Evolutionary conservation across 331 rosid genomes (phyloP), one percentile per base, ranked within the genome.

Genomic region (Pyracantha coccinea): DNA sequence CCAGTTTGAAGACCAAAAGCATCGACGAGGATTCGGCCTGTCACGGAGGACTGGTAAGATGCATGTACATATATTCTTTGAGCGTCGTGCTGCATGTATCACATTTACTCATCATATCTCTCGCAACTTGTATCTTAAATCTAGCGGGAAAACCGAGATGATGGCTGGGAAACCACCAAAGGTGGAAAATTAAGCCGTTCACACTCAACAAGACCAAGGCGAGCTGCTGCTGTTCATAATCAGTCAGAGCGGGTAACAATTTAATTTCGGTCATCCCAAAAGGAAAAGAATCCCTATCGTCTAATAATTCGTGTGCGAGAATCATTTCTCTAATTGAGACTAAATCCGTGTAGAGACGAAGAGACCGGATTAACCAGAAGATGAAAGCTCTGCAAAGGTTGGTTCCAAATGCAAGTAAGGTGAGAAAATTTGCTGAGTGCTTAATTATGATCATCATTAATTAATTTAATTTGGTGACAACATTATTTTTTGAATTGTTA

Each of bases 381-480:
- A 80, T 91, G 91, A 89, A 91, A 78, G 90, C 86, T 13, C 82
- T 91, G 79, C 95, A 91, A 75, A 87, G 73, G 79, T 78, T 91
- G 88, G 95, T 91, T 33, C 97, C 97, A 66, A 88, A 89, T 82
- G 87, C 97, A 24, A 83, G 79, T 79, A 89, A 91, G 91, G 97
- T 91, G 52, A 81, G 85, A 57, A 61, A 65, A 19, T n/a, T 20
- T 71, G 35, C 31, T 32, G 23, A 53, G 53, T 8, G 35, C 19
- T 29, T 16, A 41, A 8, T 17, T 17, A 32, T 15, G 8, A 10
- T 12, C 24, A 27, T 52, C 28, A 24, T 0, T 55, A 11, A 8
- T 55, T n/a, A 4, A 55, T 20, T n/a, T 55, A 55, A 20, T 47
- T 50, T 57, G 28, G 27, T 21, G 16, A 57, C 16, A 21, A 6